Conservation (phyloP, 1,284 basidiomycete species). For the Rhodotorula sp. region DNA sequence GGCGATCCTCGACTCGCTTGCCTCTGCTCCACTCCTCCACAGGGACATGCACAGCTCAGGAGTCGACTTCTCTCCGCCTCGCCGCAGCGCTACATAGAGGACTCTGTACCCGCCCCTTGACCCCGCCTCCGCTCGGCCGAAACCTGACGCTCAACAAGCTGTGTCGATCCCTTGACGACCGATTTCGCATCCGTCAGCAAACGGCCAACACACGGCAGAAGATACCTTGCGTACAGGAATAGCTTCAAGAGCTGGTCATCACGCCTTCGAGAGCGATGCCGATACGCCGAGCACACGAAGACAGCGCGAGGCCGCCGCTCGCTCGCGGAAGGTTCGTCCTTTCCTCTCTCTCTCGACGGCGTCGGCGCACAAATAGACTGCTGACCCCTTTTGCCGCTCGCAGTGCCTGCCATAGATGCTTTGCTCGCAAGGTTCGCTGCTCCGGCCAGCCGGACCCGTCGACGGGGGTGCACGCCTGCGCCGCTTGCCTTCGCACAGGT, state of each 20-base stretch:
- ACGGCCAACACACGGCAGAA: not conserved
- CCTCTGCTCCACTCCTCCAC: too few relatives aligned
- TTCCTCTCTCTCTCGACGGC: not conserved
- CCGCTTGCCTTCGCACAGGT: conserved; percentile 23
- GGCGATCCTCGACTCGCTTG: too few relatives aligned
- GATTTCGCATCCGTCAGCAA: not conserved
- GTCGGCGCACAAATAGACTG: too few relatives aligned
- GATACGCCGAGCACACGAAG: conserved; percentile 26
- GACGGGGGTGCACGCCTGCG: conserved; percentile 18
- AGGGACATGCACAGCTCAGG: too few relatives aligned
- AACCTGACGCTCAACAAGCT: too few relatives aligned
- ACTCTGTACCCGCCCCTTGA: too few relatives aligned
- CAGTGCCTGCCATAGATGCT: conserved; percentile 34
- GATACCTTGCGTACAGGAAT: too few relatives aligned
- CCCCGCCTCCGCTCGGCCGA: too few relatives aligned
- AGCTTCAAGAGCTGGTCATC: not conserved
- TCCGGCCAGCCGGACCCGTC: conserved; percentile 18
- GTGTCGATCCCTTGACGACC: too few relatives aligned
- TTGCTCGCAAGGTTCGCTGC: conserved; percentile 28
- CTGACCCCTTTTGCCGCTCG: not conserved
- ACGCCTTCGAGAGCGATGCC: conserved; percentile 18
- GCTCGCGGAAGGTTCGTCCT: conserved; percentile 27
- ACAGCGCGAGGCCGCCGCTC: conserved; percentile 16
- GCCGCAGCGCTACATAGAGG: too few relatives aligned
- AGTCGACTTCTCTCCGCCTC: too few relatives aligned